Evolutionary conservation across 2,329 filamentous ascomycete genomes (phyloP), one percentile per base, ranked within the genome.

Genomic region (Hymenotorrendiella dingleyae): DNA sequence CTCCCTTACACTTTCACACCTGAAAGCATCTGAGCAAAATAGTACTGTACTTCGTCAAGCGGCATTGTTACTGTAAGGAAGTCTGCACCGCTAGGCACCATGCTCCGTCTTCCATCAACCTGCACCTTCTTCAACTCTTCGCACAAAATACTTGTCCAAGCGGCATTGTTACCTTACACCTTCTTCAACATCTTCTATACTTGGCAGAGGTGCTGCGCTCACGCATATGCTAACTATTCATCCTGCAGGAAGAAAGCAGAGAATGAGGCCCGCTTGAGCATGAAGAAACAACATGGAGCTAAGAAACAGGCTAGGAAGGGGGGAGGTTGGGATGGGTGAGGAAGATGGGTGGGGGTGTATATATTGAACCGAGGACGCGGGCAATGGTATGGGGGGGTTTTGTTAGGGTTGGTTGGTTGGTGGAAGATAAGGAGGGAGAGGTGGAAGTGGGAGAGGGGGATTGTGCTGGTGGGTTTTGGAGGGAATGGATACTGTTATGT

Each of bases 231-330:
- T 39, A 23, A 42, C 4, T 17, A 12, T 23, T 16, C 23, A 3
- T 2, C 3, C 28, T 22, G 11, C 36, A 63, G 59, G 45, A 51
- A 59, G 40, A 55, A 57, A 21, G 32, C 50, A 4, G 57, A 57
- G n/a, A 62, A 62, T 40, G 21, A 41, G 6, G 42, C 43, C n/a
- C 47, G 60, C 29, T 29, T 63, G 5, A 54, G 41, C 16, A 50
- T 48, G 24, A 63, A 63, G 43, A 63, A 63, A 48, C 42, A 53
- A 39, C 60, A 61, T 12, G 46, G 55, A 12, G 53, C 56, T 20
- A 63, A 62, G 37, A 63, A 63, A 42, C 47, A 41, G 12, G 45
- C 52, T 9, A 48, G 58, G 40, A 52, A 17, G 7, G 27, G 27
- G 5, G 26, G 40, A 12, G 34, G 21, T n/a, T 33, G 11, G 14